Conservation (phyloP, 2,329 filamentous ascomycete species). For the Diaporthe longicolla region DNA sequence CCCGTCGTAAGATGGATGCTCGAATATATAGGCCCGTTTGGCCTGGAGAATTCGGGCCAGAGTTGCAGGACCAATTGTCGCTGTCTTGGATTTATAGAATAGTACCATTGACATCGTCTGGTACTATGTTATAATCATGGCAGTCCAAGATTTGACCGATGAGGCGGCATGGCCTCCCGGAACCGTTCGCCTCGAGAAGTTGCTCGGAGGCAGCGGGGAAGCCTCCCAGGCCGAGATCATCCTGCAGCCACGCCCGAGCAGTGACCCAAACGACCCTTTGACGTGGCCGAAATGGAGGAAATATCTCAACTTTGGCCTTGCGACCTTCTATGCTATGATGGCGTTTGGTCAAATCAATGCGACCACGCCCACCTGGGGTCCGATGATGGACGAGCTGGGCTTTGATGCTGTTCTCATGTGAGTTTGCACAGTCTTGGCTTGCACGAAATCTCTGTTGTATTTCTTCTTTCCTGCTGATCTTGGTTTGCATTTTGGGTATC, state of each 20-base stretch:
- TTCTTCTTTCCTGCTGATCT: too few relatives aligned
- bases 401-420: constrained; percentile 51
- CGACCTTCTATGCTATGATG: constrained; percentile 42
- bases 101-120: not conserved
- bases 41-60: not conserved
- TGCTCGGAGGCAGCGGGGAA: not conserved
- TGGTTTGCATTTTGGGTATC: too few relatives aligned
- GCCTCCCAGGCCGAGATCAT: constrained; percentile 38
- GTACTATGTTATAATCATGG: not conserved
- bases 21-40: not conserved
- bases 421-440: constrained; percentile 21
- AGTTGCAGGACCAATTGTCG: not conserved
- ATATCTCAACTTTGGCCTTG: constrained; percentile 42
- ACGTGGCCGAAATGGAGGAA: constrained; percentile 43
- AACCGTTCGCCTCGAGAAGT: constrained; percentile 41
- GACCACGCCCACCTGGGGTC: constrained; percentile 53
- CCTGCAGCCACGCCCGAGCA: constrained; percentile 39
- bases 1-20: not conserved
- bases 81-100: not conserved
- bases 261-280: constrained; percentile 41
- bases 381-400: constrained; percentile 55
- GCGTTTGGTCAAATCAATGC: constrained; percentile 42
- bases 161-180: constrained; percentile 42
- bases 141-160: constrained; percentile 13
- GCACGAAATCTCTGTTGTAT: not conserved